Percentiles rank a stretch among this genome's conserved stretches.
Evolutionary conservation across 352 stramenopile genomes (phyloP).

Genomic region (Phytophthora nicotianae): DNA sequence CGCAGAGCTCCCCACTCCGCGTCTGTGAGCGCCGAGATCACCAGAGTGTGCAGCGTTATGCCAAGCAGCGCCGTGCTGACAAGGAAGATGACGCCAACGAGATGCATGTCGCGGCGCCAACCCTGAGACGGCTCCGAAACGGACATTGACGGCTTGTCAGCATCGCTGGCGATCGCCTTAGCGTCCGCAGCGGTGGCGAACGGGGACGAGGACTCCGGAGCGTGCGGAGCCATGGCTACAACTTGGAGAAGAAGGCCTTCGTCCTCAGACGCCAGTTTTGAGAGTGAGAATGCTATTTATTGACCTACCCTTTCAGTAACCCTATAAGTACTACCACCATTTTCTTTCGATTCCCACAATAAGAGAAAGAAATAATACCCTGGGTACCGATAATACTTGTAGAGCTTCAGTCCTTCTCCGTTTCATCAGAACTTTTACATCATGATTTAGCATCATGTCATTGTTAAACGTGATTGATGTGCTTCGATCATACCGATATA

Average conservation of each 20-base stretch:
- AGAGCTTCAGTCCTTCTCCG: too few relatives aligned
- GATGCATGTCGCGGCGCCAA: slow-evolving; percentile 61
- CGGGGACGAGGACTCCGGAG: slow-evolving; percentile 14
- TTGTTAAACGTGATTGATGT: too few relatives aligned
- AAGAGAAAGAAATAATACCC: too few relatives aligned
- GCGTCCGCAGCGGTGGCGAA: slow-evolving; percentile 12
- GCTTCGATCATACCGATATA: too few relatives aligned
- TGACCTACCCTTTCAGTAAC: neutral
- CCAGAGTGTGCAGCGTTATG: slow-evolving; percentile 56
- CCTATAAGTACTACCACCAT: too few relatives aligned
- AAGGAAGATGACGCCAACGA: slow-evolving; percentile 52
- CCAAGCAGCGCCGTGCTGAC: slow-evolving; percentile 40
- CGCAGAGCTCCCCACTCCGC: slow-evolving; percentile 59
- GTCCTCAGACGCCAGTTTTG: neutral
- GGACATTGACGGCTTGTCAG: slow-evolving; percentile 3
- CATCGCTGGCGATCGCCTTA: slow-evolving; percentile 11
- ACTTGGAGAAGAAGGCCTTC: neutral
- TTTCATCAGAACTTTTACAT: too few relatives aligned
- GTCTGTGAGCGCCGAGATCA: slow-evolving; percentile 57
- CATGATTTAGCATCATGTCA: too few relatives aligned
- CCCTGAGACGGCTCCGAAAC: slow-evolving; percentile 3
- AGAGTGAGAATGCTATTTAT: neutral
- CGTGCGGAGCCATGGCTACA: slow-evolving; percentile 14
- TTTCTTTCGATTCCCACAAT: too few relatives aligned
- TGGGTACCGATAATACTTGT: too few relatives aligned